Base-by-base conservation (phyloP, 129 eudicot genomes). In the Apium graveolens region DNA sequence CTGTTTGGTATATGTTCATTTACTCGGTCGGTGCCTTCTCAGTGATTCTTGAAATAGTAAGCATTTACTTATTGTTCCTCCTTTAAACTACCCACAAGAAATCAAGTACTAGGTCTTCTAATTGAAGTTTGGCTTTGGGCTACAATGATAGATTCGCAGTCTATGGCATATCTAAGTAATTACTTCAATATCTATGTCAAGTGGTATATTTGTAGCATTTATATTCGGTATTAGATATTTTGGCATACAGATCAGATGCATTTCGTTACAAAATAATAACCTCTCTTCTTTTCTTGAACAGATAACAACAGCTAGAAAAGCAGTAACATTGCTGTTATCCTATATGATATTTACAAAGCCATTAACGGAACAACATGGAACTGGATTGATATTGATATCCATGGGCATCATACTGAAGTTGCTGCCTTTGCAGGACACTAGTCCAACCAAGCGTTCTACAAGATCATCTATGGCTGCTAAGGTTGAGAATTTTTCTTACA, bases 271-370 rank as follows among this genome's bases (percentile, higher is more conserved):
- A 57, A 18, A 10, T 9, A 2, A 26, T 66, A 0, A 32, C 18
- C 6, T 66, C 39, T 66, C 21, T 66, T 66, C 39, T 31, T 32
- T 66, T 32, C 24, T 27, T 49, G 16, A 60, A 63, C 83, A 92
- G 97, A 81, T 90, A 43, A 92, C 97, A 18, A 92, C 97, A 6
- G 96, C 97, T 20, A 85, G 97, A 81, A 92, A 92, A 80, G 97
- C 93, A 10, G 96, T 92, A 17, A 92, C 97, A 0, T 82, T 92
- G 62, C 80, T 90, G 83, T 87, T 92, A 45, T 92, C 96, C 0
- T 92, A 92, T 75, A 1, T 92, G 88, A 85, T 92, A 53, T 92
- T 92, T 83, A 92, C 96, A 20, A 92, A 92, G 79, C 93, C 93
- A 4, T 82, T 92, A 72, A 90, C 91, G 0, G 96, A 88, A 73